Base-by-base conservation (phyloP, 805 yeast genomes). In the Kodamaea kakaduensis region DNA sequence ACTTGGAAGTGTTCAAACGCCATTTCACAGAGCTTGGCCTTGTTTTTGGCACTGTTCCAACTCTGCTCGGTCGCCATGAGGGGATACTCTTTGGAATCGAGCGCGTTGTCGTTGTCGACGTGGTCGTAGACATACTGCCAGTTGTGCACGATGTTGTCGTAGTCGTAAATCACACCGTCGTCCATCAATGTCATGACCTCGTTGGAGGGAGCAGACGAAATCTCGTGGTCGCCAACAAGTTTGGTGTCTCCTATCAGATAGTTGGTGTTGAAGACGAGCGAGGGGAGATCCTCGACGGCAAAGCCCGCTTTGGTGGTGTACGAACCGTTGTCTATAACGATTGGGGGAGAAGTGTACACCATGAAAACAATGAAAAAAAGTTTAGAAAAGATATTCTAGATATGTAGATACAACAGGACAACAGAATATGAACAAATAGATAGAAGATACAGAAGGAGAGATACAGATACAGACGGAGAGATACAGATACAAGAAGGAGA, bases 1-100 rank as follows among this genome's bases (percentile, higher is more conserved):
- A 85, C 85, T 31, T 78, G 64, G 26, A 85, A 67, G 37, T 71
- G 75, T 50, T 83, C 89, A 54, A 89, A 84, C 3, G 85, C 94
- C 31, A 83, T 54, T 48, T 86, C 86, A 30, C 80, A 71, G 9
- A 84, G 70, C 35, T 73, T 71, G 8, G 67, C 52, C 45, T 75
- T 73, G 50, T 73, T 75, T 45, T 77, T 74, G 42, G 69, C 59
- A 14, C 81, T 71, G 52, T 78, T 81, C 89, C 93, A 83, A 12
- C 78, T 57, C 46, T 81, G 81, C 53, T 79, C 85, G 9, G 82
- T 72, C 39, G 73, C 56, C 40, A 51, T 78, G 55, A 87, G 62
- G 0, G 95, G 94, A 36, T 69, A 69, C 36, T 86, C 95, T 5
- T 61, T 57, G 1, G 83, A 58, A 17, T 70, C 68, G 4, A 77